These are phyloP conservation scores for Tricholoma flavovirens DNA, from an alignment of 768 basidiomycete genomes.

Conservation along the genomic window DNA sequence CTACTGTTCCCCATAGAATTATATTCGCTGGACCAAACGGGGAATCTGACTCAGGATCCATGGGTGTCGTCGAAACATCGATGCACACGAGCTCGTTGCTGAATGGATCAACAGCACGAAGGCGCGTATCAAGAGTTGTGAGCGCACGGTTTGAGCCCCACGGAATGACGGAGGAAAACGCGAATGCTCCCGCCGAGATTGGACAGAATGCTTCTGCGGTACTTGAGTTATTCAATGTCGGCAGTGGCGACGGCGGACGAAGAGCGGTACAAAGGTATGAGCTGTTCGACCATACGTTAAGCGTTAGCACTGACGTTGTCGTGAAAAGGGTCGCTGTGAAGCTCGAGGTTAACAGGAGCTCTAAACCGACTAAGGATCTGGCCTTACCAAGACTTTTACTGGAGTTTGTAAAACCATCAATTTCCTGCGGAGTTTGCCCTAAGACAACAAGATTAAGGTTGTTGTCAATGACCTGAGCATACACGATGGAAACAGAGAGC, in stretches of 20 bases:
- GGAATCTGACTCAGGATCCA: conserved; percentile 48
- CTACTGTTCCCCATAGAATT: conserved; percentile 72
- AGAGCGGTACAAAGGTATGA: conserved; percentile 77
- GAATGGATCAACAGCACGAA: conserved; percentile 86
- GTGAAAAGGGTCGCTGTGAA: conserved; percentile 79
- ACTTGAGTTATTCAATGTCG: conserved; percentile 29
- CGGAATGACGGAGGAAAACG: conserved; percentile 69
- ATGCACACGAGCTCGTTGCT: conserved; percentile 80
- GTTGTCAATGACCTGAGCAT: conserved; percentile 58
- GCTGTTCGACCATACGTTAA: conserved; percentile 63
- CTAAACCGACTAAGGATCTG: conserved; percentile 4
- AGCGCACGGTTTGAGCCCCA: conserved; percentile 62
- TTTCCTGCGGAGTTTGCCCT: conserved; percentile 53
- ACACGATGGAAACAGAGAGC: conserved; percentile 63
- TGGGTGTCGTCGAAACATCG: conserved; percentile 72
- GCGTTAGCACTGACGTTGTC: conserved; percentile 73
- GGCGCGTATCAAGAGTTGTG: conserved; percentile 76
- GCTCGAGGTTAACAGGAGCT: conserved; percentile 11
- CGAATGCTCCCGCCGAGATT: conserved; percentile 71
- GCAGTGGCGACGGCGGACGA: conserved; percentile 71
- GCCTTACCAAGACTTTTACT: conserved; percentile 65
- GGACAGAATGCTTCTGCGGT: conserved; percentile 61
- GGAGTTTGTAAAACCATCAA: conserved; percentile 53
- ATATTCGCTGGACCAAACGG: conserved; percentile 63
- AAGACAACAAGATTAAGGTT: conserved; percentile 68